Percentiles rank a stretch among this genome's conserved stretches.
These are phyloP conservation scores for Protomyces inouyei DNA, from an alignment of 1,139 yeast genomes.

Conservation along the genomic window DNA sequence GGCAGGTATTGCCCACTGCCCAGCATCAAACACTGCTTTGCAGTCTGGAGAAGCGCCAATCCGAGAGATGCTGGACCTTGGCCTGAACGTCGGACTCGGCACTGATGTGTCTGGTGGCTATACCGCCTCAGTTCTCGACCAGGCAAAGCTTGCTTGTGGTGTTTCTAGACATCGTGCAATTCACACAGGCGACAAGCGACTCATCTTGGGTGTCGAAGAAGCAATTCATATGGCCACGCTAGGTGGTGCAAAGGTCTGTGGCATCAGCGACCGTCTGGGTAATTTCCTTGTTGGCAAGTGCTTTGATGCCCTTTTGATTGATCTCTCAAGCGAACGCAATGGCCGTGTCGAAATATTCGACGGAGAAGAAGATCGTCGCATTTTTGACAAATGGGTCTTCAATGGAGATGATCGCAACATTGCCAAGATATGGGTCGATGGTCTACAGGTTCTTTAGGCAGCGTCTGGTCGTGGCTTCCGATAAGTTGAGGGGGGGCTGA, in stretches of 20 bases:
- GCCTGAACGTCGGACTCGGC: conserved; percentile 77
- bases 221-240: conserved; percentile 75
- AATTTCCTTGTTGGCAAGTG: conserved; percentile 68
- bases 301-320: conserved; percentile 80
- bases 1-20: conserved; percentile 87
- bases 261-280: conserved; percentile 57
- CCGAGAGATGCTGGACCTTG: conserved; percentile 59
- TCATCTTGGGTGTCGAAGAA: conserved; percentile 61
- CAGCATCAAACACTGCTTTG: conserved; percentile 81
- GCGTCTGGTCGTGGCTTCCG: neutral
- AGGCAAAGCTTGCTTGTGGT: conserved; percentile 71
- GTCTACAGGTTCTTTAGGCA: conserved; percentile 47
- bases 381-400: conserved; percentile 87
- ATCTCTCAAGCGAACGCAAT: conserved; percentile 49
- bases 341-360: conserved; percentile 64
- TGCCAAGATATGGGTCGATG: conserved; percentile 74
- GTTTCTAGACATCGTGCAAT: conserved; percentile 82
- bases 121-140: conserved; percentile 68
- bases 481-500: neutral
- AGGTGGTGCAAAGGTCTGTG: conserved; percentile 84
- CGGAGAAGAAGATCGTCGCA: conserved; percentile 45
- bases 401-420: conserved; percentile 92
- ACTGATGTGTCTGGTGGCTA: conserved; percentile 93
- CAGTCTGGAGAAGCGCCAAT: conserved; percentile 90
- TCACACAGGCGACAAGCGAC: conserved; percentile 46